These are phyloP conservation scores for Auricularia cornea DNA, from an alignment of 768 basidiomycete species.

Conservation along the genomic window DNA sequence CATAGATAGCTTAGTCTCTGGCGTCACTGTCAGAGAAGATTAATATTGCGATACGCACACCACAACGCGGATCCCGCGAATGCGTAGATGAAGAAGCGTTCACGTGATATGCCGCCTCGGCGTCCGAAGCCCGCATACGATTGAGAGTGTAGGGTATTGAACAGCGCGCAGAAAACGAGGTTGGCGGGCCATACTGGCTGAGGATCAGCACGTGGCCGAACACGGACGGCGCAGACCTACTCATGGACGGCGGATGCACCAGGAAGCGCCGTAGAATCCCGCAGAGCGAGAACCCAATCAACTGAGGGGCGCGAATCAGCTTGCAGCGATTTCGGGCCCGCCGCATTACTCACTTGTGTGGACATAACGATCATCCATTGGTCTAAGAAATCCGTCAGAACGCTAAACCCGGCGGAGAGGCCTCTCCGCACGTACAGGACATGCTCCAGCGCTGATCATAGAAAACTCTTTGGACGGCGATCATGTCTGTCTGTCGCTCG, in stretches of 20 bases:
- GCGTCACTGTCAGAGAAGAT: not conserved
- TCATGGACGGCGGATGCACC: constrained; percentile 50
- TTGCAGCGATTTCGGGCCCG: not conserved
- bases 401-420: not conserved
- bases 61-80: constrained; percentile 37
- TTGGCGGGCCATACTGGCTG: constrained; percentile 66
- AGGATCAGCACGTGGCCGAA: not conserved
- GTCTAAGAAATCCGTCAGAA: constrained; percentile 7
- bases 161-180: constrained; percentile 68
- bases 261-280: constrained; percentile 69
- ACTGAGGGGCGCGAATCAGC: constrained; percentile 24
- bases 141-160: constrained; percentile 74
- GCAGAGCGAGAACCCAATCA: constrained; percentile 80
- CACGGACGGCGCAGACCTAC: constrained; percentile 12
- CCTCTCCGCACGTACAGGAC: constrained; percentile 13
- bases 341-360: constrained; percentile 19
- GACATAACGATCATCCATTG: constrained; percentile 76
- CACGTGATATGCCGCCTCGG: constrained; percentile 43
- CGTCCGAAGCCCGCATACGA: constrained; percentile 33
- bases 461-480: constrained; percentile 64
- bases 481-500: constrained; percentile 43
- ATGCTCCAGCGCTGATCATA: constrained; percentile 55
- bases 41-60: constrained; percentile 27
- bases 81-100: constrained; percentile 49
- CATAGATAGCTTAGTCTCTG: too few relatives aligned